Base-by-base conservation (phyloP, 2,329 filamentous ascomycete species). In the Cordyceps cicadae region DNA sequence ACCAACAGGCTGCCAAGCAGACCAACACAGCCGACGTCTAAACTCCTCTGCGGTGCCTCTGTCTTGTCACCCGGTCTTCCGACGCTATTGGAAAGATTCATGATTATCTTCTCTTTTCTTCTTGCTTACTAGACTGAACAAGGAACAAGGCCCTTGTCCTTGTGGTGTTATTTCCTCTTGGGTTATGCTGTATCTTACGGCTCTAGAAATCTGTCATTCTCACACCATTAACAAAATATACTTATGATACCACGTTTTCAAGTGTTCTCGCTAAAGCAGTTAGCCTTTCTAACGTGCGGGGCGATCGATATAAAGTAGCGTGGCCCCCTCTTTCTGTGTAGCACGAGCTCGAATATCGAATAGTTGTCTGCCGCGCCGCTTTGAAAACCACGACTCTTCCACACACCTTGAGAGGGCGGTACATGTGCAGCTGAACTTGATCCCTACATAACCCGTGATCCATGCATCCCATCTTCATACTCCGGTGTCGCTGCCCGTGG, bases 1-100 rank as follows among this genome's bases (percentile, higher is more conserved):
- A 81, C 68, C 67, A 74, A 65, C 76, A 80, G 70, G 64, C 68
- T 63, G 64, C 69, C 56, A 68, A 65, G 14, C 65, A 66, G 45
- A 52, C 70, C 39, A 68, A 69, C 46, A 67, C 65, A 12, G 66
- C 70, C 14, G 66, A 63, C 5, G 68, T 68, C 41, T 70, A 61
- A 37, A 37, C 50, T 52, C n/a, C 32, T 7, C 8, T 9, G 17
- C 29, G 15, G n/a, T 52, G 3, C 5, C 21, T 21, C 29, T 17
- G 8, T 4, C 34, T 8, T 12, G 14, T 37, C 29, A 12, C 5
- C n/a, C 7, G 37, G 9, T 15, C 41, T 39, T 17, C 29, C 11
- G 29, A 41, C 17, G 29, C 39, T n/a, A 48, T 41, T 21, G 15
- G 41, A 54, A 54, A 53, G 14, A 46, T 17, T 50, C 32, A 57